Evolutionary conservation across 306 rosid species (phyloP), one percentile per base, ranked within the genome.

Genomic region (Prunus campanulata): DNA sequence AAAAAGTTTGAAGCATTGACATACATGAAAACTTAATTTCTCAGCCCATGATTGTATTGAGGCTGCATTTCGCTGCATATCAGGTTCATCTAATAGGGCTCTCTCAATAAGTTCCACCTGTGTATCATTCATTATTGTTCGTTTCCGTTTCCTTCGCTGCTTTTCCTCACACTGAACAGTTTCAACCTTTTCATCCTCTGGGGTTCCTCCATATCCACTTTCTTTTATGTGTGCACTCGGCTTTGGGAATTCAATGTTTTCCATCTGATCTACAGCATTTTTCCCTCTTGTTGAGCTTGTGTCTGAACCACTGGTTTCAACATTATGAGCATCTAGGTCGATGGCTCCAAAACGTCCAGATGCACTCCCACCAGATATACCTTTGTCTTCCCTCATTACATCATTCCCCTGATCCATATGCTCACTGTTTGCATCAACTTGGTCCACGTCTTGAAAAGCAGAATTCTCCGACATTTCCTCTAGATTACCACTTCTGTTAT

Each of bases 281-380:
- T 90, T 90, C 52, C 84, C 91, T 83, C 90, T 91, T 10, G 94
- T 81, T 67, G 93, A 89, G 77, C 93, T 91, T 64, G 87, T 81
- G 85, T 91, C 97, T 76, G 96, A 94, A 71, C 94, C 96, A 81
- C 97, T 91, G 22, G 97, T 90, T 82, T 94, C 98, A 81, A 90
- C 88, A 78, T 85, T 90, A 79, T 81, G 96, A 75, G 77, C 80
- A 79, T 91, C 96, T 87, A 82, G 85, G 10, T 86, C 86, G 1
- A 72, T 64, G 68, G 81, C 86, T 78, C 81, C 78, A 59, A 87
- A 79, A 78, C 87, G 86, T 69, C 82, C 87, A 59, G 86, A 86
- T 70, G 64, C 85, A 50, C 61, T 76, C 83, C 83, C 84, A 61
- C 76, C 80, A 72, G 85, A 79, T 60, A 80, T 69, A 64, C 85